These are phyloP conservation scores for Teunomyces kruisii DNA, from an alignment of 805 yeast genomes.

Conservation along the genomic window DNA sequence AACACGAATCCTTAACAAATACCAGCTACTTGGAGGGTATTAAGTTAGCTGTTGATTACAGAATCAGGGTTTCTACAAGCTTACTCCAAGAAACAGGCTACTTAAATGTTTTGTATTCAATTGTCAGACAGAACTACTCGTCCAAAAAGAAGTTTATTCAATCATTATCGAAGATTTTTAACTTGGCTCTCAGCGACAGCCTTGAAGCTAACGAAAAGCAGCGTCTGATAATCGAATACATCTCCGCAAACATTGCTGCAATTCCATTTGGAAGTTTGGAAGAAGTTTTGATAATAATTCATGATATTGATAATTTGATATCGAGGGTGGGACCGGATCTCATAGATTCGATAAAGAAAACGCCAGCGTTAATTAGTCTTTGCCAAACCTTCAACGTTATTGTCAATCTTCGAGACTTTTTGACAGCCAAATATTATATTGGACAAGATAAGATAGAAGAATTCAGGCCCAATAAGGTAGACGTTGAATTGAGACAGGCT, in stretches of 20 bases:
- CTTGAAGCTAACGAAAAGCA: conserved; percentile 18
- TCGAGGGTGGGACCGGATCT: conserved; percentile 43
- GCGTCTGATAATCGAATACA: conserved; percentile 16
- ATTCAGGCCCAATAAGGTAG: conserved; percentile 28
- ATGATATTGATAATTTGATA: conserved; percentile 44
- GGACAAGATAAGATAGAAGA: conserved; percentile 21
- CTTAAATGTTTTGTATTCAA: conserved; percentile 40
- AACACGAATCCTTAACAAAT: conserved; percentile 72
- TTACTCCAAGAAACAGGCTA: conserved; percentile 30
- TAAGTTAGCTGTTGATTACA: conserved; percentile 49
- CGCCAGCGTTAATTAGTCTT: conserved; percentile 5
- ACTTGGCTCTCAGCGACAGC: conserved; percentile 8
- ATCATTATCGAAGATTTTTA: conserved; percentile 19
- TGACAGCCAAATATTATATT: conserved; percentile 22
- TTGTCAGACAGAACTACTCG: conserved; percentile 20
- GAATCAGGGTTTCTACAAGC: conserved; percentile 22
- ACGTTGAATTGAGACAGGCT: conserved; percentile 31
- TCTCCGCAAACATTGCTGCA: conserved; percentile 39
- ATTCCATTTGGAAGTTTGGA: conserved; percentile 45
- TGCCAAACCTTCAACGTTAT: conserved; percentile 17
- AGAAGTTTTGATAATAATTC: conserved; percentile 48
- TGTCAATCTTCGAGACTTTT: conserved; percentile 16
- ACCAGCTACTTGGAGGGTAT: conserved; percentile 64
- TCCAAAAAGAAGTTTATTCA: conserved; percentile 44
- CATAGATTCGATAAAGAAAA: conserved; percentile 16